Evolutionary conservation across 208 protist species (phyloP), one percentile per base, ranked within the genome.

Genomic region (Angomonas ambiguus): DNA sequence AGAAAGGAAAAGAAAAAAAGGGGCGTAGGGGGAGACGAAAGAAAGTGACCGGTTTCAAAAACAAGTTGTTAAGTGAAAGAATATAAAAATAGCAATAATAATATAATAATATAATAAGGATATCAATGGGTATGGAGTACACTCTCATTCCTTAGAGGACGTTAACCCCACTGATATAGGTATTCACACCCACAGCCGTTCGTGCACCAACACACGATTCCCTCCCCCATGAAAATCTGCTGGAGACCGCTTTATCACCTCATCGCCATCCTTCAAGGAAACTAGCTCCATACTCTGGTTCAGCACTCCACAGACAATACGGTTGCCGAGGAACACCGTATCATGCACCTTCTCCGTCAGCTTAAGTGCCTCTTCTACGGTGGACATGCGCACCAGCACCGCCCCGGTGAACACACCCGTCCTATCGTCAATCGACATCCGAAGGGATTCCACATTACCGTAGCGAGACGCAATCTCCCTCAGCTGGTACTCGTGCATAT

Each of bases 361-460:
- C 3, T 64, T 67, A 20, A 95, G 25, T 0, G 89, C 84, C 68
- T 89, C 84, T 38, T 85, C 71, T 27, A 80, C 72, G 16, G 86
- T 73, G 13, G 83, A 70, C 86, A 95, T 93, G 13, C 82, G 76
- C 53, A 91, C 80, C 30, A 95, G 74, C 25, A 83, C 85, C 22
- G 80, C 82, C 0, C 89, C 89, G 13, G 77, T 91, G 57, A 95
- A 95, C 1, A 83, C 75, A 16, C 89, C 89, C 28, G 77, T 85
- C 20, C 79, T 64, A 67, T 95, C 89, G 65, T 91, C 84, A 10
- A 88, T 57, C 2, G 86, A 82, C 16, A 92, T 74, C 2, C 81
- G 82, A 24, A 95, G 57, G 28, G 77, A 71, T 4, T 64, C 49
- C 0, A 91, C 71, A 18, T 49, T 77, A 41, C 89, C 89, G 69